Evolutionary conservation across 1,284 basidiomycete species (phyloP), one percentile per base, ranked within the genome.

Genomic region (Pseudozyma pruni): DNA sequence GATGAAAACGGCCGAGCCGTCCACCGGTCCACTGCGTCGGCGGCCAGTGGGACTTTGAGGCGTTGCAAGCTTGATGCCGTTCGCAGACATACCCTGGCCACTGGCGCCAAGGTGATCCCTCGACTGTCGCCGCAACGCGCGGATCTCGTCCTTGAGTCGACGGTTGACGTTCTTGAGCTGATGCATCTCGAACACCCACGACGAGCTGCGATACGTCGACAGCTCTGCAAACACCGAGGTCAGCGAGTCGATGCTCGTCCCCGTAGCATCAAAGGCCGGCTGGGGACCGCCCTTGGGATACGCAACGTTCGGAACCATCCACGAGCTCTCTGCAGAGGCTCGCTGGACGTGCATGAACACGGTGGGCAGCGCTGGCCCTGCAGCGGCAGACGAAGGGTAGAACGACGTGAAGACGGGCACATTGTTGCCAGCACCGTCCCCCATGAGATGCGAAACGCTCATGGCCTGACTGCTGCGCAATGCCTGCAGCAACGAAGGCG

Each of bases 151-250:
- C 45, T 74, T 68, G 35, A 79, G 62, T 31, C 67, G 62, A 25
- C 74, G 72, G 41, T 79, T 79, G 49, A 74, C 70, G 19, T 76
- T 76, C 64, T 78, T 76, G 47, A 79, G 72, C 61, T 76, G 74
- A 39, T 79, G 78, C 52, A 79, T 74, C 60, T 79, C 78, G 29
- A 76, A 79, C 22, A 76, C 69, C 76, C 76, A 78, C 17, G 67
- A 72, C 23, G 58, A 64, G 53, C 62, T 64, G 38, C 74, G 72
- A 22, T 72, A 61, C 22, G 78, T 74, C 17, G 74, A 72, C 34
- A 79, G 48, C 48, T 79, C 78, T 32, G 70, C 74, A 59, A 79
- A 79, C 20, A 79, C 78, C 13, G 72, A 75, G 1, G 53, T 58
- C 19, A 70, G 58, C 47, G 71, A 69, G 45, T 64, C 66, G 43